These are phyloP conservation scores for Cyathus striatus DNA, from an alignment of 768 basidiomycete species.

Conservation along the genomic window DNA sequence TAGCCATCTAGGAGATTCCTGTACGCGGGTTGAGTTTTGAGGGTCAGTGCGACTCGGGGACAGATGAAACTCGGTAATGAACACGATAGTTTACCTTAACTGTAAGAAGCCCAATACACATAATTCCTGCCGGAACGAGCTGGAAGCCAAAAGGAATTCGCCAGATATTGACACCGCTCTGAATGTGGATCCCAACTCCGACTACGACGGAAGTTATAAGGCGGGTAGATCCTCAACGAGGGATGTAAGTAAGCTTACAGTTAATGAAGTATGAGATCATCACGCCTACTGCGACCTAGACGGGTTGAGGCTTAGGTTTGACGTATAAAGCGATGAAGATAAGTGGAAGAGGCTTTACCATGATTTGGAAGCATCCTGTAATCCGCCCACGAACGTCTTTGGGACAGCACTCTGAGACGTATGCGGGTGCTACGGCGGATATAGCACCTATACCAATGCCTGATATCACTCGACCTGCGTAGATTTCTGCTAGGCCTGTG, in stretches of 20 bases:
- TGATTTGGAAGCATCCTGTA: conserved; percentile 83
- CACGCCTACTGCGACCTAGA: conserved; percentile 65
- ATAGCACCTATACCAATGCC: conserved; percentile 83
- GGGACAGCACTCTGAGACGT: conserved; percentile 82
- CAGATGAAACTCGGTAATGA: conserved; percentile 17
- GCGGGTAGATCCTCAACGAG: background rate
- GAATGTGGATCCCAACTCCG: conserved; percentile 53
- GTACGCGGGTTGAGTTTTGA: background rate
- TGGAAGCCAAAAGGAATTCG: conserved; percentile 74
- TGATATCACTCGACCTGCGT: conserved; percentile 74
- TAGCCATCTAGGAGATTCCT: conserved; percentile 78
- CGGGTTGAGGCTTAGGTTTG: background rate
- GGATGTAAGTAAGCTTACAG: conserved; percentile 40
- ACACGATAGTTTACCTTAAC: conserved; percentile 36
- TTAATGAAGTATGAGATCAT: conserved; percentile 85
- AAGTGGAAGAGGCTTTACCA: conserved; percentile 35
- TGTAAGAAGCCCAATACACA: conserved; percentile 62
- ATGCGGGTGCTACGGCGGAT: conserved; percentile 79
- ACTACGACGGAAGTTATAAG: conserved; percentile 27
- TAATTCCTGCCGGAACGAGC: conserved; percentile 68
- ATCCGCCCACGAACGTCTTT: conserved; percentile 84
- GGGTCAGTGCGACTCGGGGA: conserved; percentile 27
- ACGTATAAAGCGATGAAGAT: background rate
- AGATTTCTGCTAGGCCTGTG: conserved; percentile 64
- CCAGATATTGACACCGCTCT: conserved; percentile 51